Base-by-base conservation (phyloP, 768 basidiomycete species). In the Myochromella boudieri region DNA sequence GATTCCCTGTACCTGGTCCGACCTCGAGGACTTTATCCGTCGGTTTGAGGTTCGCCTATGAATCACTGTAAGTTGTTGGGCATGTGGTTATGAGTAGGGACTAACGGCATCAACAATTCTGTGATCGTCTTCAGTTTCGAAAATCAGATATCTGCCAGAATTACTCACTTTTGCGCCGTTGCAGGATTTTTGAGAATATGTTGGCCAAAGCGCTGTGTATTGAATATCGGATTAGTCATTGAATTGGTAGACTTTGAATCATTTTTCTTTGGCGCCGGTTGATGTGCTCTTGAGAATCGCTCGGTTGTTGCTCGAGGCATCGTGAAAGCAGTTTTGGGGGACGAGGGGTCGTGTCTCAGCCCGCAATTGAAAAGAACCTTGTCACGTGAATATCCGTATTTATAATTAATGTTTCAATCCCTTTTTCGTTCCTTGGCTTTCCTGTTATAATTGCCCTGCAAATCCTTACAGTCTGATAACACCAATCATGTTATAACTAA, bases 21-120 rank as follows among this genome's bases (percentile, higher is more conserved):
- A 98, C 93, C 70, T 98, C 95, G 40, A 99, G 82, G 26, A 98
- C 94, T 58, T 91, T 88, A 67, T 98, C 95, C 14, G 95, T 95
- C 1, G 93, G 90, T 51, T 88, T 86, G 31, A 99, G 71, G 60
- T 90, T 91, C 1, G 95, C 95, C 87, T 97, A 55, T 37, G 55
- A 12, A 37, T 43, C 39, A 22, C 22, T 25, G 41, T 44, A 22
- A 28, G 41, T 25, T 44, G 31, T 34, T 28, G 14, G 15, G 12
- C 9, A 11, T 7, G 17, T 11, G 4, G 5, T 24, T 29, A 41
- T 12, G 14, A 29, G 34, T 45, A n/a, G 8, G 39, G 24, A 69
- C 71, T 58, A 55, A 64, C 72, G 46, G 68, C 69, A 66, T 75
- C 72, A 46, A 75, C 72, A 49, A 75, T 75, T 51, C 72, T 75